Percentiles rank a stretch among this genome's conserved stretches.
These are phyloP conservation scores for Curvularia eragrostidis DNA, from an alignment of 2,329 filamentous ascomycete genomes.

Conservation along the genomic window DNA sequence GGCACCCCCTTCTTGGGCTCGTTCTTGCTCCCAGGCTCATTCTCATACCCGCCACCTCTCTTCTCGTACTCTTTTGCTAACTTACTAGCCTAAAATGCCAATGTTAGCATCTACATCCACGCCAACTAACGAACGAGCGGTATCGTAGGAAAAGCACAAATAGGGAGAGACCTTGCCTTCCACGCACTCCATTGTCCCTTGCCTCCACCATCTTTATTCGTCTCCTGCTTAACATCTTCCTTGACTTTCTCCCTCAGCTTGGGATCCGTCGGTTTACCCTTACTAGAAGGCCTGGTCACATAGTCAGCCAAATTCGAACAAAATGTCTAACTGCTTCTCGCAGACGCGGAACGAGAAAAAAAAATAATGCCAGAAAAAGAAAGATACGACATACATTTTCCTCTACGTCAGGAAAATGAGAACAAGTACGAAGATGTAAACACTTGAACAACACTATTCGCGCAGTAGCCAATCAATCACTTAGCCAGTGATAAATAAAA, in stretches of 20 bases:
- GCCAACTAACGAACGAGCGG: background rate
- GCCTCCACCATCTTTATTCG: slow-evolving; percentile 56
- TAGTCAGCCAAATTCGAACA: background rate
- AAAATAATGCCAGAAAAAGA: background rate
- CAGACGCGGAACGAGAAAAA: background rate
- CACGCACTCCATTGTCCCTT: slow-evolving; percentile 57
- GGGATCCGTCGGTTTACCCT: slow-evolving; percentile 56
- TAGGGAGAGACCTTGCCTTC: slow-evolving; percentile 46
- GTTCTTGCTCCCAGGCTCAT: slow-evolving; percentile 52
- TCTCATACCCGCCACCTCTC: slow-evolving; percentile 51
- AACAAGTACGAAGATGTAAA: no score
- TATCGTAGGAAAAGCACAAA: background rate
- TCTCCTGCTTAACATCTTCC: slow-evolving; percentile 55
- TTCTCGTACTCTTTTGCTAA: slow-evolving; percentile 54
- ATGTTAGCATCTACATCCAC: background rate
- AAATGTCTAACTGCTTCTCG: background rate
- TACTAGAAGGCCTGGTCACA: slow-evolving; percentile 46
- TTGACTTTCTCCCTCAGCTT: slow-evolving; percentile 55
- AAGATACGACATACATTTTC: background rate
- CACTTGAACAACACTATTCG: no score
- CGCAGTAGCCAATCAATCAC: background rate
- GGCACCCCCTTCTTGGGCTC: slow-evolving; percentile 54
- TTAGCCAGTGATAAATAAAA: background rate
- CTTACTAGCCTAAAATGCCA: slow-evolving; percentile 46
- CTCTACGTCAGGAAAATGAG: no score